Evolutionary conservation across 139 green algal species (phyloP).

Genomic region (Chlamydomonas asymmetrica): DNA sequence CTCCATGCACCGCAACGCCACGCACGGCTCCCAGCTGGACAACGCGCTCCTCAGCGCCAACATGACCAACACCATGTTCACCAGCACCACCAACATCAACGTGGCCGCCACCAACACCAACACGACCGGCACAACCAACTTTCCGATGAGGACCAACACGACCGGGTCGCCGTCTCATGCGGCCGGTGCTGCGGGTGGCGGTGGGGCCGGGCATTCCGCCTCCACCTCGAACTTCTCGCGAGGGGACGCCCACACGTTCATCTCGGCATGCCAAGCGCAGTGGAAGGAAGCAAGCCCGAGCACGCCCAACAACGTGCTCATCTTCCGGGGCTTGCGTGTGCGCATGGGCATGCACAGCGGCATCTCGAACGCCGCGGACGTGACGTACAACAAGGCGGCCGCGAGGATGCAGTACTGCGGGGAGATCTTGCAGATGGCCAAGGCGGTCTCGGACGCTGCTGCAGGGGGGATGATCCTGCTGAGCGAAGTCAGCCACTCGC

Average conservation of each 20-base stretch:
- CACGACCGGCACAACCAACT: too few relatives aligned
- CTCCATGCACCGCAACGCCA: too few relatives aligned
- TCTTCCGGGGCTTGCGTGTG: conserved; percentile 41
- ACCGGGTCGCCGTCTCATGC: too few relatives aligned
- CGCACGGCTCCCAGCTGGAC: too few relatives aligned
- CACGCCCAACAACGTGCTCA: conserved; percentile 40
- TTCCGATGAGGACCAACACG: too few relatives aligned
- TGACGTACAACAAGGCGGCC: conserved; percentile 44
- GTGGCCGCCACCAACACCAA: too few relatives aligned
- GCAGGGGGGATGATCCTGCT: conserved; percentile 43
- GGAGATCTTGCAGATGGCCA: conserved; percentile 33
- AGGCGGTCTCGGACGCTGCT: conserved; percentile 36
- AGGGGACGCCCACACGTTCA: conserved; percentile 30
- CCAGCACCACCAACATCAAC: too few relatives aligned
- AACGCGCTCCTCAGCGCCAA: too few relatives aligned
- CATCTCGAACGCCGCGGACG: conserved; percentile 18
- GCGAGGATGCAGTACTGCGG: conserved; percentile 46
- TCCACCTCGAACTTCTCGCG: too few relatives aligned
- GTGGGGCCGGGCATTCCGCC: too few relatives aligned
- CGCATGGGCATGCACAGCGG: conserved; percentile 49
- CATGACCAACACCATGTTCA: too few relatives aligned
- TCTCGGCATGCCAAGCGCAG: conserved; percentile 26
- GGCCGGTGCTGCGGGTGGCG: too few relatives aligned
- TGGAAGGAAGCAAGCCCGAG: conserved; percentile 29
- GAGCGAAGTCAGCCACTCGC: conserved; percentile 38